phyloP scores from a whole-genome alignment of 1,284 basidiomycete species.

The Irpex sp. region DNA sequence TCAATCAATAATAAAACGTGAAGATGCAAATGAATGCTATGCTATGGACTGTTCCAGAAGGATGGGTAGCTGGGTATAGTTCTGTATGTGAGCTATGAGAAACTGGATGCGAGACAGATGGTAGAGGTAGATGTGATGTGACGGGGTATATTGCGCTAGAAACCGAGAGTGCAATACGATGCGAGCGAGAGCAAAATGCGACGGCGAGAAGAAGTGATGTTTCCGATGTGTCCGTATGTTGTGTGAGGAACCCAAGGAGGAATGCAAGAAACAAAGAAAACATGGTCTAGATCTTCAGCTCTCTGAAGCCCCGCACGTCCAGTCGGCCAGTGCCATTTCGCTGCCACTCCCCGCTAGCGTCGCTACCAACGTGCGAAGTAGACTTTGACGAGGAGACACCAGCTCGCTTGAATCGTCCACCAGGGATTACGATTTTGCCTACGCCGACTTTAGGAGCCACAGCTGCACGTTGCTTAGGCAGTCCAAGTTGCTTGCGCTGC shows the following conservation, averaged over 20 bases:
- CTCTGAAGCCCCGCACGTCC: slow-evolving; percentile 77
- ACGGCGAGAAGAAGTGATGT: neutral
- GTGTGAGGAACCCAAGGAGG: neutral
- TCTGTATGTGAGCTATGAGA: neutral
- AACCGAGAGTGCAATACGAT: neutral
- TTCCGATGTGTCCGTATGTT: neutral
- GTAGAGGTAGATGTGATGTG: neutral
- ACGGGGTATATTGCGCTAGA: neutral
- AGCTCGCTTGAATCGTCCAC: slow-evolving; percentile 40
- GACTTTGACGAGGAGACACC: slow-evolving; percentile 21
- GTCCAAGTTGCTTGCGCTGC: slow-evolving; percentile 62
- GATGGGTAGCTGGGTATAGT: neutral
- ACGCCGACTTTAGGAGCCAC: slow-evolving; percentile 30
- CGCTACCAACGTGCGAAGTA: slow-evolving; percentile 21
- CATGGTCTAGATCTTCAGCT: slow-evolving; percentile 62
- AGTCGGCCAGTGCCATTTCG: slow-evolving; percentile 70
- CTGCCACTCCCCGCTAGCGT: slow-evolving; percentile 54
- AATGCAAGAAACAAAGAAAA: neutral
- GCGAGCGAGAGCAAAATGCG: neutral
- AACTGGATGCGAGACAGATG: neutral
- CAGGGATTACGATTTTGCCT: slow-evolving; percentile 56
- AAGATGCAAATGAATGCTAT: neutral
- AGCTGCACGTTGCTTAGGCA: slow-evolving; percentile 48
- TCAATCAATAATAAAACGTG: neutral
- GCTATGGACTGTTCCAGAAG: neutral